These are phyloP conservation scores for Metschnikowia sp. DNA, from an alignment of 805 yeast genomes.

Conservation along the genomic window DNA sequence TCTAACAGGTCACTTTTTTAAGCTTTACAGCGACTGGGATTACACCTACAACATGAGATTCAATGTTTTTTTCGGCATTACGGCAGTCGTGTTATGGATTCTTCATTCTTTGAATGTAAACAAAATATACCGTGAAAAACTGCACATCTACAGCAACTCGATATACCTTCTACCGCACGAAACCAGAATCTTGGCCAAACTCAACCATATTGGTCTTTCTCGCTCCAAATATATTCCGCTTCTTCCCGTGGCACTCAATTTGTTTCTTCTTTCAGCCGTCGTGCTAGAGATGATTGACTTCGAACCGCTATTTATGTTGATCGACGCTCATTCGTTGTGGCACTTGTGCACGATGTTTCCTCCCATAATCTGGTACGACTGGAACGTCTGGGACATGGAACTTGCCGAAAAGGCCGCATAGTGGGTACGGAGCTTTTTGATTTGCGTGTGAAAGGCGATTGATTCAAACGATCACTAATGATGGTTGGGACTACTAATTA, in stretches of 20 bases:
- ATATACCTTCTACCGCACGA: conserved; percentile 39
- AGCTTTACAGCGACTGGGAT: conserved; percentile 34
- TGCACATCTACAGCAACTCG: conserved; percentile 30
- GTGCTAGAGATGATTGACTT: conserved; percentile 36
- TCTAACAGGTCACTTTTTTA: conserved; percentile 27
- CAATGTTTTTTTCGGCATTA: conserved; percentile 31
- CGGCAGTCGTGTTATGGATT: conserved; percentile 32
- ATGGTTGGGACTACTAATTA: too few relatives aligned
- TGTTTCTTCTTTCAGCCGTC: conserved; percentile 31
- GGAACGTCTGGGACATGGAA: conserved; percentile 47
- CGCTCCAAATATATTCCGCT: conserved; percentile 30
- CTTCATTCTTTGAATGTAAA: conserved; percentile 26
- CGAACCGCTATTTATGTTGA: conserved; percentile 40
- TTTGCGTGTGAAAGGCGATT: background rate
- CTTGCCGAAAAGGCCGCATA: conserved; percentile 10
- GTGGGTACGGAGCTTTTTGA: background rate
- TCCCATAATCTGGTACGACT: conserved; percentile 67
- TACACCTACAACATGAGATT: conserved; percentile 35
- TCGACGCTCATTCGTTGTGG: conserved; percentile 96
- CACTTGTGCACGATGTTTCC: conserved; percentile 87
- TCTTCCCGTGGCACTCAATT: conserved; percentile 32
- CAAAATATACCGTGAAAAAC: conserved; percentile 13
- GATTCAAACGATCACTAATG: too few relatives aligned
- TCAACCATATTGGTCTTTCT: conserved; percentile 26
- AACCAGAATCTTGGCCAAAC: conserved; percentile 30